Percentiles rank a stretch among this genome's conserved stretches.
Evolutionary conservation across 2,329 filamentous ascomycete species (phyloP).

Genomic region (Pestalotiopsis sp.): DNA sequence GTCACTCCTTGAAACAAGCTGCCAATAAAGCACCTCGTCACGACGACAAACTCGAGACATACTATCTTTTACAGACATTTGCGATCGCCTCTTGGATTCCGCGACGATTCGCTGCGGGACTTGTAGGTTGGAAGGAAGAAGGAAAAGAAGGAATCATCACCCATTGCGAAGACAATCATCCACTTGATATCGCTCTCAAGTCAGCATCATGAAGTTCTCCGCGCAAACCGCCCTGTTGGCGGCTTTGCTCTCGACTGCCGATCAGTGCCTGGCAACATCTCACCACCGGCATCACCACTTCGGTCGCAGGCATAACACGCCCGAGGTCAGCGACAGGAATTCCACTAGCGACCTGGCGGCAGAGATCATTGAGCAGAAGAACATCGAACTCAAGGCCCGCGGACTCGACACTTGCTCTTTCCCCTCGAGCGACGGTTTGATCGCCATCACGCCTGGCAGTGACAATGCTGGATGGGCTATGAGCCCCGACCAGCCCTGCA

Average conservation of each 20-base stretch:
- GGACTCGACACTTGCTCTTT: conserved; percentile 60
- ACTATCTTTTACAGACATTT: not conserved
- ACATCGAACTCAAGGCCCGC: conserved; percentile 50
- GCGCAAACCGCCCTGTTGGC: conserved; percentile 52
- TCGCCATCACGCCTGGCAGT: conserved; percentile 64
- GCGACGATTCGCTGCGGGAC: not conserved
- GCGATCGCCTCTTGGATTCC: not conserved
- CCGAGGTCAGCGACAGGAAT: not conserved
- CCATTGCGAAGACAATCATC: conserved; percentile 12
- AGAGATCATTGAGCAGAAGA: conserved; percentile 28
- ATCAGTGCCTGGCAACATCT: conserved; percentile 36
- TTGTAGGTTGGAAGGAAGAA: not conserved
- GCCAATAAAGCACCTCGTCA: not conserved
- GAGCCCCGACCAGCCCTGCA: conserved; percentile 73
- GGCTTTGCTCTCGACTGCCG: conserved; percentile 46
- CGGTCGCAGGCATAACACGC: conserved; percentile 35
- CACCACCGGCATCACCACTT: conserved; percentile 38
- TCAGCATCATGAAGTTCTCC: conserved; percentile 53
- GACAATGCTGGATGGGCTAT: conserved; percentile 78
- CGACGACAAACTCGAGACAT: not conserved
- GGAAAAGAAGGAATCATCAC: not conserved
- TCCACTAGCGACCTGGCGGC: conserved; percentile 17
- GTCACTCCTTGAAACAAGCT: not conserved
- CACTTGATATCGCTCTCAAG: conserved; percentile 18
- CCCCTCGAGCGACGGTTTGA: conserved; percentile 66